These are phyloP conservation scores for Microstegium vimineum DNA, from an alignment of 176 grass and related monocot genomes.

Conservation along the genomic window DNA sequence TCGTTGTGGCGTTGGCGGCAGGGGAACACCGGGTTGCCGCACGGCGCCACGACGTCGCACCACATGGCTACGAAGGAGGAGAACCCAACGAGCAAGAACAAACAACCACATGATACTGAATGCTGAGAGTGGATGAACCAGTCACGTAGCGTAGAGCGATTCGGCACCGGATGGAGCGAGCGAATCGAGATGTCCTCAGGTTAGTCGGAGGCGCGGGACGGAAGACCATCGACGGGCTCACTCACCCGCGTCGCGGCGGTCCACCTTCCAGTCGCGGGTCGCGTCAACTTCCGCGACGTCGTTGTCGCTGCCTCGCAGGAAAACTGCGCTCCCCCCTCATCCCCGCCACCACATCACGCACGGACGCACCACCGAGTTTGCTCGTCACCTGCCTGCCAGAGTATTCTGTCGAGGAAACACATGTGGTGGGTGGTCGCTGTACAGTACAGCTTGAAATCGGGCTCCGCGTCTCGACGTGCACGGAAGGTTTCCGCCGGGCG, in stretches of 20 bases:
- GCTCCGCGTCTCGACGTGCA: neutral
- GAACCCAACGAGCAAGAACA: neutral
- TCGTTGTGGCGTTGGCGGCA: slow-evolving; percentile 92
- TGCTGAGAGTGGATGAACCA: neutral
- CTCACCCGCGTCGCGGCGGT: slow-evolving; percentile 33
- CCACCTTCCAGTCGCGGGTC: neutral
- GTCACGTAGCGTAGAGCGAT: neutral
- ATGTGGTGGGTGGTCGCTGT: neutral
- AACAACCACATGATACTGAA: neutral
- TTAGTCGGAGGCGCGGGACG: too few relatives aligned
- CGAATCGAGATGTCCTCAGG: slow-evolving; percentile 30
- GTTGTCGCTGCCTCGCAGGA: slow-evolving; percentile 10
- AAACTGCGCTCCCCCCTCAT: slow-evolving; percentile 23
- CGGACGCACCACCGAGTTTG: neutral
- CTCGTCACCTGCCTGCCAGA: neutral
- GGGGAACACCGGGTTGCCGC: slow-evolving; percentile 66
- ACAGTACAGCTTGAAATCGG: neutral
- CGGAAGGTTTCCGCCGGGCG: too few relatives aligned
- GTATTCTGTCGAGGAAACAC: neutral
- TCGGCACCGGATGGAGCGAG: neutral
- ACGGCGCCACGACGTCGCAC: slow-evolving; percentile 77
- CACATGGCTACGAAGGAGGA: neutral
- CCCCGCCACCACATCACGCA: neutral
- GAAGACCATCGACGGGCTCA: too few relatives aligned
- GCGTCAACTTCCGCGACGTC: neutral